Percentiles rank a stretch among this genome's conserved stretches.
phyloP scores from a whole-genome alignment of 768 basidiomycete genomes.

The Scleroderma citrinum region DNA sequence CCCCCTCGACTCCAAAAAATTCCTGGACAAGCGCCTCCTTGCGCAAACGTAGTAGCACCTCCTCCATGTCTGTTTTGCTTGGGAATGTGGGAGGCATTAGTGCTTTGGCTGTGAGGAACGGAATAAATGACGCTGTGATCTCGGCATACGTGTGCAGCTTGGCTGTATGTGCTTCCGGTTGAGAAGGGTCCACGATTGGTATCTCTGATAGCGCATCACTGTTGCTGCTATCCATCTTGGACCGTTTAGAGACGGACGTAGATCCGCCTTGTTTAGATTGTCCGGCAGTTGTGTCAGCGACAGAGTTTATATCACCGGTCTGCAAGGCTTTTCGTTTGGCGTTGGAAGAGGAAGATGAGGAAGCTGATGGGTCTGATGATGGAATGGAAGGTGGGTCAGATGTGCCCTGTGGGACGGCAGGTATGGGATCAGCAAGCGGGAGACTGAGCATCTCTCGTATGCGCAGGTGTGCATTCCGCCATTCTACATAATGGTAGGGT shows the following conservation, averaged over 20 bases:
- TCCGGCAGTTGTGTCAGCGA: not conserved
- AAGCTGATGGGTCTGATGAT: constrained; percentile 13
- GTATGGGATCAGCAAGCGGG: constrained; percentile 44
- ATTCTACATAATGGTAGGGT: constrained; percentile 48
- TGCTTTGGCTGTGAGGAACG: constrained; percentile 65
- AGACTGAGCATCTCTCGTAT: constrained; percentile 51
- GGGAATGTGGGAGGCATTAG: constrained; percentile 75
- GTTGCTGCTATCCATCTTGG: constrained; percentile 18
- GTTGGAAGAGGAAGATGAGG: constrained; percentile 21
- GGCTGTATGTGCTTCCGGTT: constrained; percentile 17
- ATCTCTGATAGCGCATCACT: too few species aligned
- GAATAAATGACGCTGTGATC: constrained; percentile 62
- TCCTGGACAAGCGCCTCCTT: constrained; percentile 84
- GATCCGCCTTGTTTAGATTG: constrained; percentile 10
- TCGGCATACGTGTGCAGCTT: constrained; percentile 35
- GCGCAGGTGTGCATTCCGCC: constrained; percentile 55
- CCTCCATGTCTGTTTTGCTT: constrained; percentile 72
- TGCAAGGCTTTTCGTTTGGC: constrained; percentile 55
- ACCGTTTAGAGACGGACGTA: constrained; percentile 19
- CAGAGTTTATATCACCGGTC: constrained; percentile 32
- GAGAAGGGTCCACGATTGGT: too few species aligned
- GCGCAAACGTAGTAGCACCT: constrained; percentile 63
- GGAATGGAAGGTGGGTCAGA: constrained; percentile 17
- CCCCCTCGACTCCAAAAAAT: constrained; percentile 54
- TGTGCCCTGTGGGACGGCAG: constrained; percentile 39